These are phyloP conservation scores for Coniochaeta hoffmannii DNA, from an alignment of 2,329 filamentous ascomycete species.

Conservation along the genomic window DNA sequence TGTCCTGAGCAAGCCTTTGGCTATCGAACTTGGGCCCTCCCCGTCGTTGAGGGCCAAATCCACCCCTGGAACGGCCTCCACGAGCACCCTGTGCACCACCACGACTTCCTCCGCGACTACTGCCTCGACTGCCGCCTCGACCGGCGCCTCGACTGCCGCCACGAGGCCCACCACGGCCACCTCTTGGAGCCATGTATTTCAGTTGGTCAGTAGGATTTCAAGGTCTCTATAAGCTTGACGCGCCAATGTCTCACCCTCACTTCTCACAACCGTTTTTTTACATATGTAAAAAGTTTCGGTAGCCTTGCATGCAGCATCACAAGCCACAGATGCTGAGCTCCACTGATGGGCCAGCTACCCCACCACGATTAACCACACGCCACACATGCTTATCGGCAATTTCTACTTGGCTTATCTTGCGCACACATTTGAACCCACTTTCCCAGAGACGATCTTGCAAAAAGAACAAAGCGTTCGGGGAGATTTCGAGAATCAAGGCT, in stretches of 20 bases:
- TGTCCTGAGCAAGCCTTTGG: conserved; percentile 35
- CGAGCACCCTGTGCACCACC: conserved; percentile 6
- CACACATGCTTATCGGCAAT: conserved; percentile 27
- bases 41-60: background rate
- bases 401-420: conserved; percentile 40
- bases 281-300: background rate
- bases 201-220: background rate
- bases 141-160: conserved; percentile 12
- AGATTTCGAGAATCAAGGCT: conserved; percentile 15
- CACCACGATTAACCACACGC: conserved; percentile 7
- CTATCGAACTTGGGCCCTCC: conserved; percentile 35
- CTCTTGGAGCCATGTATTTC: conserved; percentile 4
- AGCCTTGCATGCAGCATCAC: conserved; percentile 5
- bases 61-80: conserved; percentile 1
- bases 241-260: background rate
- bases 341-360: background rate
- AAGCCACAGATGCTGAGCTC: background rate
- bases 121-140: conserved; percentile 13
- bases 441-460: conserved; percentile 13
- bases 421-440: conserved; percentile 45
- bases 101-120: conserved; percentile 19
- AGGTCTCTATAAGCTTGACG: background rate
- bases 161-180: conserved; percentile 17
- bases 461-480: conserved; percentile 22
- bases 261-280: background rate